A percentile compares a stretch with the other conserved stretches of the same genome.
Conservation (phyloP, 257 asterid genomes). For the Linaria vulgaris region DNA sequence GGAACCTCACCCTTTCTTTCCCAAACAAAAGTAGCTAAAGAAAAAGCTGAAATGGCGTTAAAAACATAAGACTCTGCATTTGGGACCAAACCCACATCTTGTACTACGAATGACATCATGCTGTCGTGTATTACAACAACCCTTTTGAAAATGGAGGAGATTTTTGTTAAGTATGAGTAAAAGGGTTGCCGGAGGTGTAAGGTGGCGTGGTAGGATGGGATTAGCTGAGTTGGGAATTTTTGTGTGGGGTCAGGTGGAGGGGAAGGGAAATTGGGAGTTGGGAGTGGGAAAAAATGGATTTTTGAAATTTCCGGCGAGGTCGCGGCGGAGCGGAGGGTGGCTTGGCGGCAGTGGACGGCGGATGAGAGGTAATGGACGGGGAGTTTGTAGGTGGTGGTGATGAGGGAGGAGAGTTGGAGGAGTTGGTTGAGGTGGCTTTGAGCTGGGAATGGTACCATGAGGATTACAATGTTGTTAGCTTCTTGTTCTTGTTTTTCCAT, state of each 20-base stretch:
- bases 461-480: neutral
- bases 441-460: conserved; percentile 1
- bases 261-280: neutral
- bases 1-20: neutral
- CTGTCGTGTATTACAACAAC: conserved; percentile 38
- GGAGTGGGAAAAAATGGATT: neutral
- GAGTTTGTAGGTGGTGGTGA: neutral
- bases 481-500: too few relatives aligned
- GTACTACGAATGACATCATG: conserved; percentile 36
- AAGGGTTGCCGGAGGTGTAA: conserved; percentile 27
- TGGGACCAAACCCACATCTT: conserved; percentile 28
- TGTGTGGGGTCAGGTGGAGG: conserved; percentile 33
- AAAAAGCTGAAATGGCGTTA: conserved; percentile 32
- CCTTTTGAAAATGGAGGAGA: conserved; percentile 23
- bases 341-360: neutral
- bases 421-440: conserved; percentile 2
- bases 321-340: neutral
- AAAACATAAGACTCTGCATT: conserved; percentile 40
- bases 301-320: neutral
- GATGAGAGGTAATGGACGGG: neutral
- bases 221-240: conserved; percentile 38
- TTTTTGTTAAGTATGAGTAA: conserved; percentile 10
- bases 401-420: conserved; percentile 1
- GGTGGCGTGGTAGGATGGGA: conserved; percentile 28
- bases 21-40: neutral